Percentiles rank a stretch among this genome's conserved stretches.
Conservation (phyloP, 257 asterid species). For the Salvia miltiorrhiza region DNA sequence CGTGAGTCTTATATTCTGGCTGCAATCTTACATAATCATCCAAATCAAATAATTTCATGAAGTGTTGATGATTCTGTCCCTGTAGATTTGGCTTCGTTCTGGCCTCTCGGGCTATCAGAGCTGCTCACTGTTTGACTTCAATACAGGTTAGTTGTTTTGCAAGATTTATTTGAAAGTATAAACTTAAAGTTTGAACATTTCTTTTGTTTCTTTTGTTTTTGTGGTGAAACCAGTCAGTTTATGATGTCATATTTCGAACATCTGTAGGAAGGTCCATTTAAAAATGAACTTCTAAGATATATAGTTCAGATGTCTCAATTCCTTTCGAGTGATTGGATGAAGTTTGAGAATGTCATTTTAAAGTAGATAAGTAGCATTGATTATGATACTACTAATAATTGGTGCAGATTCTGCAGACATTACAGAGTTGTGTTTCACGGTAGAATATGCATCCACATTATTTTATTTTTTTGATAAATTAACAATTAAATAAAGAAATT, state of each 20-base stretch:
- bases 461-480: too few species aligned
- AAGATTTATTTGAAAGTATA: neutral
- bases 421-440: neutral
- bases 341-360: neutral
- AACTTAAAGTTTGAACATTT: neutral
- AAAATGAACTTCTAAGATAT: neutral
- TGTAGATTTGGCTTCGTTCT: slow-evolving; percentile 83
- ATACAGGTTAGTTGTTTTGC: slow-evolving; percentile 68
- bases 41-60: slow-evolving; percentile 1
- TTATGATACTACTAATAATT: neutral
- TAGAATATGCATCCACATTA: neutral
- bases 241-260: neutral
- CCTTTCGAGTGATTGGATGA: neutral
- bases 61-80: slow-evolving; percentile 13
- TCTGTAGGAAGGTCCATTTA: neutral
- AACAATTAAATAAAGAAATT: too few species aligned
- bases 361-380: neutral
- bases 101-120: slow-evolving; percentile 92
- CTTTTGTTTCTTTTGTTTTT: too few species aligned
- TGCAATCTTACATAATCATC: slow-evolving; percentile 8
- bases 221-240: slow-evolving; percentile 6
- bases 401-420: neutral
- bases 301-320: neutral
- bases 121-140: slow-evolving; percentile 98
- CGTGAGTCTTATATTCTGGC: slow-evolving; percentile 46